Evolutionary conservation across 495 filamentous ascomycete species (phyloP).

Genomic region (Podospora anserina): DNA sequence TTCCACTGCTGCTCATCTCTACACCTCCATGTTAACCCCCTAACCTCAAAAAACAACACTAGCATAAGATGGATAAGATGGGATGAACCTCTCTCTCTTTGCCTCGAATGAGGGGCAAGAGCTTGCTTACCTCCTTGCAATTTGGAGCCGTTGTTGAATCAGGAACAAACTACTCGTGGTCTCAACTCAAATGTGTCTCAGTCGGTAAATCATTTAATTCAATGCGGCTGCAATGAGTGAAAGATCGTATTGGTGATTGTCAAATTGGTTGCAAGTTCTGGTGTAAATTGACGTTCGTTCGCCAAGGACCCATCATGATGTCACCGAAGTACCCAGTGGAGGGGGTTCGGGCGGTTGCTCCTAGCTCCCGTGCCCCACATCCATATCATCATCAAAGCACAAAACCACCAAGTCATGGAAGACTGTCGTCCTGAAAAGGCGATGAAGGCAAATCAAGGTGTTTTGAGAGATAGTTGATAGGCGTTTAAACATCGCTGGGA

Average conservation of each 20-base stretch:
- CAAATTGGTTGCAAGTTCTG: neutral
- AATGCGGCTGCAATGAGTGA: neutral
- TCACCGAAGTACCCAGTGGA: slow-evolving; percentile 7
- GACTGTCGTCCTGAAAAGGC: no score
- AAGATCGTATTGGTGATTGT: neutral
- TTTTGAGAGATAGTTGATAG: no score
- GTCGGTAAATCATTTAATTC: neutral
- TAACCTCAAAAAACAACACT: neutral
- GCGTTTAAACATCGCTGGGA: no score
- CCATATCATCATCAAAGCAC: neutral
- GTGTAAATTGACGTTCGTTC: neutral
- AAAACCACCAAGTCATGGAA: neutral
- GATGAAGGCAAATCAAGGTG: no score
- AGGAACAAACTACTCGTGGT: neutral
- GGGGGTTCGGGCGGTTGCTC: neutral
- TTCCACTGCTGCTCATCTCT: neutral
- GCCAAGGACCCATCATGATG: slow-evolving; percentile 15
- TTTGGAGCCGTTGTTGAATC: neutral
- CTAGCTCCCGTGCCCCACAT: neutral
- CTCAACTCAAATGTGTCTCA: neutral
- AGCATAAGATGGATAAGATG: neutral
- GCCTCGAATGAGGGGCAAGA: neutral
- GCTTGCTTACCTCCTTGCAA: neutral
- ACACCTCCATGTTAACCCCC: neutral
- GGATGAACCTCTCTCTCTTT: neutral